These are phyloP conservation scores for Ceratocystiopsis sp. DNA, from an alignment of 2,329 filamentous ascomycete genomes.

Conservation along the genomic window DNA sequence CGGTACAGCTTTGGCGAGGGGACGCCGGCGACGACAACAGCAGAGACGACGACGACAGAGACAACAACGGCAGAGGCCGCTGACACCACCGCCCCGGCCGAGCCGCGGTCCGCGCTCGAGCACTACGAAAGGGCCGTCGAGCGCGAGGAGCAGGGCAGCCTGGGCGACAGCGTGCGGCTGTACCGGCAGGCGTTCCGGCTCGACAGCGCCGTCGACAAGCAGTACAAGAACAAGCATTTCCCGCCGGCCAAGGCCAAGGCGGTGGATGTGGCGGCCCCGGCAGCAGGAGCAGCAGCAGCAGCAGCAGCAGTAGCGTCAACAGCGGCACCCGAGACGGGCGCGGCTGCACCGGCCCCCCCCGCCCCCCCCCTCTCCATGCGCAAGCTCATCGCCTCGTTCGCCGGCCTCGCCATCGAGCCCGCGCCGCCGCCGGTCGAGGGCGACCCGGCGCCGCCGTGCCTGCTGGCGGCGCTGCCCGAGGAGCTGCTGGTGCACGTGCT, in stretches of 20 bases:
- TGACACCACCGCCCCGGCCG: conserved; percentile 10
- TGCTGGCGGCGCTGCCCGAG: conserved; percentile 58
- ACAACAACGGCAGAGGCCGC: conserved; percentile 1
- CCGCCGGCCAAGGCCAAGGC: conserved; percentile 26
- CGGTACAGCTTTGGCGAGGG: background rate
- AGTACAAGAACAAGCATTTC: conserved; percentile 85
- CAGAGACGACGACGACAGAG: background rate
- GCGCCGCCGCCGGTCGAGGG: conserved; percentile 54
- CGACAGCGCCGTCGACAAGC: conserved; percentile 67
- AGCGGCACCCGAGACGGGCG: conserved; percentile 23
- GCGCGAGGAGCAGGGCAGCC: conserved; percentile 65
- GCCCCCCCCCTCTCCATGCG: conserved; percentile 37
- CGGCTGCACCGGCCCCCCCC: conserved; percentile 37
- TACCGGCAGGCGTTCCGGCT: conserved; percentile 89
- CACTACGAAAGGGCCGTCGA: conserved; percentile 87
- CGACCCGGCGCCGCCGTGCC: conserved; percentile 58
- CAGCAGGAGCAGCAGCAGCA: background rate
- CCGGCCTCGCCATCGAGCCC: conserved; percentile 48
- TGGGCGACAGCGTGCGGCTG: conserved; percentile 74
- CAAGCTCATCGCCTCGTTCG: conserved; percentile 63
- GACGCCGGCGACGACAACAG: conserved; percentile 6
- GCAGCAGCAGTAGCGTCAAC: background rate
- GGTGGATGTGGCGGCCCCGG: conserved; percentile 1
- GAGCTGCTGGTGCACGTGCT: conserved; percentile 76
- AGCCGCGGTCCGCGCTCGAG: conserved; percentile 66